Percentiles rank a stretch among this genome's conserved stretches.
These are phyloP conservation scores for Camellia granthamiana DNA, from an alignment of 148 eudicot genomes.

Conservation along the genomic window DNA sequence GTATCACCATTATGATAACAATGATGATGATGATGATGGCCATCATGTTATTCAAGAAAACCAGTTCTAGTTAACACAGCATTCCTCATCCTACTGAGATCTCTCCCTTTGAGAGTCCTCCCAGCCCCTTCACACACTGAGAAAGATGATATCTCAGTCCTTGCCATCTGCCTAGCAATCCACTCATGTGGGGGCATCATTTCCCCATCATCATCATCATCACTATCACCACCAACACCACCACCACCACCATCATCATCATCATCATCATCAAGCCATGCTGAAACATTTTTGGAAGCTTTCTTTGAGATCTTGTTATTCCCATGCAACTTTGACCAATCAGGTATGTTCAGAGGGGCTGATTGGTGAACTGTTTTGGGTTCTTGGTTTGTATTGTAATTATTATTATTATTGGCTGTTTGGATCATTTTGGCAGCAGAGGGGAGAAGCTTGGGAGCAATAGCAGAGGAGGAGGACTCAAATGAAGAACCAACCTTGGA, in stretches of 20 bases:
- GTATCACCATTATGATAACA: conserved; percentile 5
- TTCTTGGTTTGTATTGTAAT: conserved; percentile 12
- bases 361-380: conserved; percentile 40
- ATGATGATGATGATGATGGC: not conserved
- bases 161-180: conserved; percentile 54
- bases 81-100: conserved; percentile 69
- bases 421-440: conserved; percentile 59
- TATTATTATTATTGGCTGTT: conserved; percentile 16
- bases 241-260: conserved; percentile 6
- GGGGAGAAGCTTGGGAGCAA: conserved; percentile 38
- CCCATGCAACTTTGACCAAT: conserved; percentile 75
- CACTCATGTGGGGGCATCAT: conserved; percentile 72
- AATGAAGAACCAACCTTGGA: conserved; percentile 2
- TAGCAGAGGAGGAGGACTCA: conserved; percentile 11
- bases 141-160: conserved; percentile 43
- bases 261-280: conserved; percentile 23
- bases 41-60: conserved; percentile 27
- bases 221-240: conserved; percentile 5
- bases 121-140: conserved; percentile 85
- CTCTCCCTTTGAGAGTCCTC: conserved; percentile 79
- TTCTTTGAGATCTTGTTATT: conserved; percentile 16
- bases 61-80: conserved; percentile 58
- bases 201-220: conserved; percentile 27
- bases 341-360: conserved; percentile 71
- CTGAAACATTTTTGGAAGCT: conserved; percentile 20